Percentiles rank a stretch among this genome's conserved stretches.
Conservation (phyloP, 1,139 yeast species). For the Debaryomycetaceae sp. region DNA sequence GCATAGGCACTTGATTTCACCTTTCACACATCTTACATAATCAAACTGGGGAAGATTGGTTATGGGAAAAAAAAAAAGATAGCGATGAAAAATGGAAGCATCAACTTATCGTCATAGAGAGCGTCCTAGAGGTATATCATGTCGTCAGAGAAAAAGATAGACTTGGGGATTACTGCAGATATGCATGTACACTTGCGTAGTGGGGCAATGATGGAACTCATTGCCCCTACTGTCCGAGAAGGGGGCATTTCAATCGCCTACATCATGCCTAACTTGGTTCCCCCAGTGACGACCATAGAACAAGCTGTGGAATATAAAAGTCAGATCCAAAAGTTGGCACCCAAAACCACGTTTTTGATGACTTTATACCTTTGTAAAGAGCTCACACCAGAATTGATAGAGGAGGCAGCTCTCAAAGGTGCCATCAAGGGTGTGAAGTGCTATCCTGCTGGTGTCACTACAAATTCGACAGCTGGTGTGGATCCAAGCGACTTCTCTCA, state of each 20-base stretch:
- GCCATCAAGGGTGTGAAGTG: slow-evolving; percentile 86
- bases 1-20: background rate
- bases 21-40: slow-evolving; percentile 2
- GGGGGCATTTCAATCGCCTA: slow-evolving; percentile 93
- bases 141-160: slow-evolving; percentile 38
- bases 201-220: slow-evolving; percentile 86
- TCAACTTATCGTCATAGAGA: background rate
- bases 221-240: slow-evolving; percentile 81
- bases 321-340: slow-evolving; percentile 63
- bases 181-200: slow-evolving; percentile 96
- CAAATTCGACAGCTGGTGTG: slow-evolving; percentile 91
- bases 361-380: slow-evolving; percentile 76
- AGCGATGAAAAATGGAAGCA: background rate
- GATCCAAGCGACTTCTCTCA: slow-evolving; percentile 85
- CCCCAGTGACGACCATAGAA: slow-evolving; percentile 83
- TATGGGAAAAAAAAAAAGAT: slow-evolving; percentile 2
- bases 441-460: slow-evolving; percentile 98
- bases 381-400: slow-evolving; percentile 80
- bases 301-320: slow-evolving; percentile 68
- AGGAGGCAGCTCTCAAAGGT: slow-evolving; percentile 68
- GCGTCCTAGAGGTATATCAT: slow-evolving; percentile 3
- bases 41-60: background rate
- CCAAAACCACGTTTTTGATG: slow-evolving; percentile 87
- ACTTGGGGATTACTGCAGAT: slow-evolving; percentile 86
- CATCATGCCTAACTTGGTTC: slow-evolving; percentile 93